phyloP scores from a whole-genome alignment of 495 filamentous ascomycete species.

The Xanthoparmelia taractica region DNA sequence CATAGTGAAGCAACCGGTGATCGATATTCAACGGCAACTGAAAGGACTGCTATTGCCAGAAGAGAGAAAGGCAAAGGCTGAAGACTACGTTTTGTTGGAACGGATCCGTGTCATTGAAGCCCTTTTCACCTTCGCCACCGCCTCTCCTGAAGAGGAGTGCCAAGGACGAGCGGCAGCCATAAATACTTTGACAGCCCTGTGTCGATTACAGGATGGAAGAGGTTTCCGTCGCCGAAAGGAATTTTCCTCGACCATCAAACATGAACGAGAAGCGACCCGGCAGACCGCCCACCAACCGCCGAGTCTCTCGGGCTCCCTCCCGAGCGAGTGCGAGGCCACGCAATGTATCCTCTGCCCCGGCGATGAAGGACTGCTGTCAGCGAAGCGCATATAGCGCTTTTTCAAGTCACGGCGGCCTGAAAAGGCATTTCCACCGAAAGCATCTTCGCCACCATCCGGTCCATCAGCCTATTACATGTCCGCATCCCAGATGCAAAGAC shows the following conservation, averaged over 20 bases:
- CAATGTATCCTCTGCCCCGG: constrained; percentile 19
- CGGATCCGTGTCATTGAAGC: constrained; percentile 12
- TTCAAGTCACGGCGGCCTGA: constrained; percentile 9
- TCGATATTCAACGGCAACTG: too few relatives aligned
- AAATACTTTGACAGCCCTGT: constrained; percentile 10
- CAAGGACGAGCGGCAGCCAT: constrained; percentile 13
- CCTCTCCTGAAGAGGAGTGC: constrained; percentile 13
- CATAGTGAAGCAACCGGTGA: too few relatives aligned
- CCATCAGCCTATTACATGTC: constrained; percentile 13
- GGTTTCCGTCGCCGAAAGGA: constrained; percentile 2
- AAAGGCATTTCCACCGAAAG: constrained; percentile 20
- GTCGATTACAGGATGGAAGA: constrained; percentile 10
- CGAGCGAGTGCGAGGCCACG: constrained; percentile 12
- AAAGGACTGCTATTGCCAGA: too few relatives aligned
- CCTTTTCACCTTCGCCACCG: constrained; percentile 17
- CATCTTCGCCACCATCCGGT: constrained; percentile 20
- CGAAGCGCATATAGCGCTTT: constrained; percentile 11
- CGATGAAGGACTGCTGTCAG: constrained; percentile 10
- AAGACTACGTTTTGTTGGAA: constrained; percentile 16
- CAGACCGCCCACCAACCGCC: too few relatives aligned
- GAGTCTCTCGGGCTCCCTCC: constrained; percentile 15
- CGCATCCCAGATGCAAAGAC: neutral
- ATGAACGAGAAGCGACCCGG: constrained; percentile 11
- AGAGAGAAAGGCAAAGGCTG: too few relatives aligned
- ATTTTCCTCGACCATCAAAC: neutral